Conservation (phyloP, 805 yeast genomes). For the Priceomyces haplophilus region DNA sequence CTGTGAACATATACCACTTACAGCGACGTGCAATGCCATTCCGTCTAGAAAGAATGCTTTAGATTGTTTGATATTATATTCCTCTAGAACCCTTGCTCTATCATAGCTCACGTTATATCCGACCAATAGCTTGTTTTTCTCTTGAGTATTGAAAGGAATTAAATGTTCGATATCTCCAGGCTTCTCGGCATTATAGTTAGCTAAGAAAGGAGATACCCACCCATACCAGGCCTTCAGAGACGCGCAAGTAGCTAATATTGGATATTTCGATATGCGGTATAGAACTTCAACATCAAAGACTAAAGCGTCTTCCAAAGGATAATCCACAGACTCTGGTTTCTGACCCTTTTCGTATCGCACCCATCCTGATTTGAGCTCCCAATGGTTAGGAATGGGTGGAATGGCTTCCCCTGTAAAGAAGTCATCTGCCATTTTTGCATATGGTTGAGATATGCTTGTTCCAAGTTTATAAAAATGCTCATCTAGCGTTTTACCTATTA, state of each 20-base stretch:
- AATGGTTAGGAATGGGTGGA: slow-evolving; percentile 43
- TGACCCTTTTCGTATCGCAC: slow-evolving; percentile 58
- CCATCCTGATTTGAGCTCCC: slow-evolving; percentile 78
- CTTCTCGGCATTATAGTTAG: slow-evolving; percentile 45
- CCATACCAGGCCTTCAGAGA: slow-evolving; percentile 83
- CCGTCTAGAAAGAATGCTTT: slow-evolving; percentile 84
- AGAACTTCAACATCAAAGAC: slow-evolving; percentile 90
- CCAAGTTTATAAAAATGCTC: slow-evolving; percentile 85
- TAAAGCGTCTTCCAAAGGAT: slow-evolving; percentile 67
- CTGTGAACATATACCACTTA: slow-evolving; percentile 87
- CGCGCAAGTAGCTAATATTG: slow-evolving; percentile 79
- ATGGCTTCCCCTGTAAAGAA: slow-evolving; percentile 35
- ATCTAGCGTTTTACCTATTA: slow-evolving; percentile 72
- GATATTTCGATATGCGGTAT: slow-evolving; percentile 69
- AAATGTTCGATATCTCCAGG: slow-evolving; percentile 44
- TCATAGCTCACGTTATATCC: slow-evolving; percentile 94
- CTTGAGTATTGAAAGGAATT: slow-evolving; percentile 64
- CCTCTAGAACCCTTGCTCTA: slow-evolving; percentile 81
- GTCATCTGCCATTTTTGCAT: slow-evolving; percentile 46
- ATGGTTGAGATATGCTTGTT: slow-evolving; percentile 54
- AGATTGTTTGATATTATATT: slow-evolving; percentile 64
- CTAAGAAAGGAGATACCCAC: slow-evolving; percentile 88
- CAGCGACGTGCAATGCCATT: slow-evolving; percentile 88
- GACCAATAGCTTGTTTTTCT: slow-evolving; percentile 56
- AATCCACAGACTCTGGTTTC: slow-evolving; percentile 55